These are phyloP conservation scores for Erigeron canadensis DNA, from an alignment of 129 eudicot species.

Conservation along the genomic window DNA sequence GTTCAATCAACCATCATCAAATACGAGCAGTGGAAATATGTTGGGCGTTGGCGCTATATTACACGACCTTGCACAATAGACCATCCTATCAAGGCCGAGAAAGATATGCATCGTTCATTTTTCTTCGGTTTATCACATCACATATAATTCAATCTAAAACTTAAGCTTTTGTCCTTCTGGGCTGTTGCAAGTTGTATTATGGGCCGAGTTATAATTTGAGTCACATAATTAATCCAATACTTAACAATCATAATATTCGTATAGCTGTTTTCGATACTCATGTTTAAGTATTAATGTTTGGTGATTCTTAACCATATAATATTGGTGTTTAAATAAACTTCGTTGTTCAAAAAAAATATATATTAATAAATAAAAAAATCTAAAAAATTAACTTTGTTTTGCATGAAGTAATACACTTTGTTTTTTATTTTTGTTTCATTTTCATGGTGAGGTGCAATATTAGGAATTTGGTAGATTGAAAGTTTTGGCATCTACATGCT, in stretches of 20 bases:
- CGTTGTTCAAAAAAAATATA: too few relatives aligned
- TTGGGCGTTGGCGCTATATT: conserved; percentile 54
- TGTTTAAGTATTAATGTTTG: too few relatives aligned
- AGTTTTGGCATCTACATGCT: too few relatives aligned
- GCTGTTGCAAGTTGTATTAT: background rate
- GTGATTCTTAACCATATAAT: too few relatives aligned
- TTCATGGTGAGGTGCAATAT: too few relatives aligned
- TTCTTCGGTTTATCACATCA: background rate
- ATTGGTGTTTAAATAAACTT: too few relatives aligned
- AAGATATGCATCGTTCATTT: conserved; percentile 40
- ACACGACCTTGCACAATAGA: conserved; percentile 48
- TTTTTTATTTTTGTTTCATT: too few relatives aligned
- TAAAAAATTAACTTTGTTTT: too few relatives aligned
- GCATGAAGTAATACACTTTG: too few relatives aligned
- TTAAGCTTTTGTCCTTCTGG: background rate
- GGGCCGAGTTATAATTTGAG: background rate
- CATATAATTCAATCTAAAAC: background rate
- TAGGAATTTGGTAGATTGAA: too few relatives aligned
- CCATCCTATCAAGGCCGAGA: conserved; percentile 49
- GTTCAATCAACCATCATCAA: conserved; percentile 37
- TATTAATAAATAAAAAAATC: too few relatives aligned
- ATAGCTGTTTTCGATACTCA: too few relatives aligned
- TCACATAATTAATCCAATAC: background rate
- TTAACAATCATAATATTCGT: background rate
- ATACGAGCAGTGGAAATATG: conserved; percentile 37